Conservation (phyloP, 2,329 filamentous ascomycete genomes). For the Tympanopsis confertula region DNA sequence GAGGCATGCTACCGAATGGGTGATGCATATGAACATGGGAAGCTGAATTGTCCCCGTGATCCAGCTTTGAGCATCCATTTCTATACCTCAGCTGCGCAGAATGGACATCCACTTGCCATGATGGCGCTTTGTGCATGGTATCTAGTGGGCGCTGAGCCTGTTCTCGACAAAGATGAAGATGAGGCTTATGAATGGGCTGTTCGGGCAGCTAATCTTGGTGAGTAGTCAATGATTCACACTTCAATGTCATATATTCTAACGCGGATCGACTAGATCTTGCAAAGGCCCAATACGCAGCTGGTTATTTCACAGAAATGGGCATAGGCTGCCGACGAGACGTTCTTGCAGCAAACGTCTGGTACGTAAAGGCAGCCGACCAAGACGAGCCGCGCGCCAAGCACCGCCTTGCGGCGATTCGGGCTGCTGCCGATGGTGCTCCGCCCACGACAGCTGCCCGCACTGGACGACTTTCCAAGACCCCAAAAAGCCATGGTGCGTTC, state of each 20-base stretch:
- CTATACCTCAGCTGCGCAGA: constrained; percentile 83
- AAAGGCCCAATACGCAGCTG: constrained; percentile 55
- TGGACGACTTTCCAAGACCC: too few species aligned
- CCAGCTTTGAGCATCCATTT: constrained; percentile 92
- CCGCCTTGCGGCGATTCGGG: constrained; percentile 53
- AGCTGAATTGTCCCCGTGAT: constrained; percentile 76
- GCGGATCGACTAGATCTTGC: constrained; percentile 4
- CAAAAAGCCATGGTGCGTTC: too few species aligned
- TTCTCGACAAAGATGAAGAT: constrained; percentile 86
- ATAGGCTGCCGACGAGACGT: constrained; percentile 62
- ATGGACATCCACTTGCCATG: constrained; percentile 77
- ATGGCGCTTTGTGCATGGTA: constrained; percentile 99
- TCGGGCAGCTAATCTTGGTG: constrained; percentile 75
- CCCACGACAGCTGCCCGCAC: constrained; percentile 5
- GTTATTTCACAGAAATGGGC: constrained; percentile 69
- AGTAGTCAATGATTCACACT: constrained; percentile 18
- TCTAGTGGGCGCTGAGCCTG: constrained; percentile 82
- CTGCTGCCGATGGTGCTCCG: constrained; percentile 33
- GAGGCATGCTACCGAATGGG: constrained; percentile 81
- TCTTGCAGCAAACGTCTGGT: constrained; percentile 66
- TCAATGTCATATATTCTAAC: constrained; percentile 3
- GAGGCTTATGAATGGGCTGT: constrained; percentile 96
- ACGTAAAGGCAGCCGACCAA: constrained; percentile 60
- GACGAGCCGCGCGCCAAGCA: constrained; percentile 59
- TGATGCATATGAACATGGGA: constrained; percentile 93